Base-by-base conservation (phyloP, 441 rosid genomes). In the Isatis lusitanica region DNA sequence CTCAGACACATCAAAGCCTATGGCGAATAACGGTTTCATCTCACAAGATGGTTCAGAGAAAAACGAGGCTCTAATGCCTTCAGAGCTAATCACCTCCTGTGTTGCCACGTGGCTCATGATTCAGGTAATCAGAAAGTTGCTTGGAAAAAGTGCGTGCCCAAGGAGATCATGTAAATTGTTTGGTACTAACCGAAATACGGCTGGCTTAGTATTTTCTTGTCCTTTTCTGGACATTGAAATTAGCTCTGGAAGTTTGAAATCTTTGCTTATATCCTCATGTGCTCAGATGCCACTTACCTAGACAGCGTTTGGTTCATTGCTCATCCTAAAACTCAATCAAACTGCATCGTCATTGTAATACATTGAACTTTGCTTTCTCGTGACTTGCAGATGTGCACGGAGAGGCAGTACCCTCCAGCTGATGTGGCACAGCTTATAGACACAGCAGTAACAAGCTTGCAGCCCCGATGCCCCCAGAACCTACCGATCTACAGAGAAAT, bases 361-460 rank as follows among this genome's bases (percentile, higher is more conserved):
- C 31, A 75, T 67, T 76, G 36, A 66, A n/a, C 50, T 63, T 47
- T 59, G 13, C 65, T 65, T 73, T 40, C 52, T 77, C 46, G 12
- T 63, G 39, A 56, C 10, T 18, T 65, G 84, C 93, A 96, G 99
- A 85, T 85, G 17, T 96, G 97, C 76, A 86, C 98, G 0, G 96
- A 94, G 70, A 80, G 94, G 60, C 99, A 89, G 63, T 86, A 82
- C 66, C 97, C 97, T 8, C 99, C 98, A 5, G 81, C 91, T 0
- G 91, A 96, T 18, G 92, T 96, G 81, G 98, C 94, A 9, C 92
- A 87, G 83, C 91, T 92, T 73, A 89, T 96, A 16, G 98, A 94
- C 55, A 81, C 85, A 48, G 98, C 98, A 6, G 84, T 89, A 53
- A 81, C 89, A 50, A 89, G 92, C 82, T 78, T 96, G 88, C 92